Evolutionary conservation across 225 moss, liverwort and hornwort species (phyloP).

Genomic region (Physcomitrium patens): DNA sequence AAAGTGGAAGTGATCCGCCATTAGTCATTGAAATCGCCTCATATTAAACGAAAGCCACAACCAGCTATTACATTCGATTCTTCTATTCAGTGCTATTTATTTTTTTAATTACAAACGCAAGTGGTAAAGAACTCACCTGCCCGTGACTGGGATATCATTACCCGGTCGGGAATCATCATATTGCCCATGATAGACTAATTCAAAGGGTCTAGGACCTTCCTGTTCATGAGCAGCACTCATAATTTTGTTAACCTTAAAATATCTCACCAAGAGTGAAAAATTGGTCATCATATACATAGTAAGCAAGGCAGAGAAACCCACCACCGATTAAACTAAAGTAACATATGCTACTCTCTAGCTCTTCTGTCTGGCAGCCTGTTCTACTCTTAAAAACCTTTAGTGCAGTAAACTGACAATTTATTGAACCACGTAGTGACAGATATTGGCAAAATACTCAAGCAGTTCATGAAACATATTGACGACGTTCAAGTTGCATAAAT

Average conservation of each 20-base stretch:
- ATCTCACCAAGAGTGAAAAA: not conserved
- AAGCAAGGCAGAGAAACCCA: too few species aligned
- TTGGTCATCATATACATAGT: too few species aligned
- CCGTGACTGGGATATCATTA: conserved; percentile 57
- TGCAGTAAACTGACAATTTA: too few species aligned
- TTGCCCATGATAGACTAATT: conserved; percentile 65
- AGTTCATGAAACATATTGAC: not conserved
- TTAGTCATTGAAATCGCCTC: not conserved
- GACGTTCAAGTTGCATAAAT: not conserved
- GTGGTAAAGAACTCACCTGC: conserved; percentile 39
- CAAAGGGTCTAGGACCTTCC: conserved; percentile 64
- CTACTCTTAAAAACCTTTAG: not conserved
- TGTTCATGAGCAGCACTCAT: conserved; percentile 27
- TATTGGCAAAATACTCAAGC: too few species aligned
- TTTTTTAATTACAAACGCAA: not conserved
- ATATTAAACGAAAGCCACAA: not conserved
- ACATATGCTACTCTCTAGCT: not conserved
- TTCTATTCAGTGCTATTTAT: not conserved
- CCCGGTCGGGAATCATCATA: conserved; percentile 72
- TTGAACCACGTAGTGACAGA: too few species aligned
- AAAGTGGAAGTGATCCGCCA: not conserved
- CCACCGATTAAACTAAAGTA: too few species aligned
- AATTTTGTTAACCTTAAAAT: conserved; percentile 11
- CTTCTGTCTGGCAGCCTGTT: not conserved
- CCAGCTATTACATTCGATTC: not conserved